Evolutionary conservation across 192 early-diverging fungal species (phyloP), one percentile per base, ranked within the genome.

Genomic region (Backusella westeae): DNA sequence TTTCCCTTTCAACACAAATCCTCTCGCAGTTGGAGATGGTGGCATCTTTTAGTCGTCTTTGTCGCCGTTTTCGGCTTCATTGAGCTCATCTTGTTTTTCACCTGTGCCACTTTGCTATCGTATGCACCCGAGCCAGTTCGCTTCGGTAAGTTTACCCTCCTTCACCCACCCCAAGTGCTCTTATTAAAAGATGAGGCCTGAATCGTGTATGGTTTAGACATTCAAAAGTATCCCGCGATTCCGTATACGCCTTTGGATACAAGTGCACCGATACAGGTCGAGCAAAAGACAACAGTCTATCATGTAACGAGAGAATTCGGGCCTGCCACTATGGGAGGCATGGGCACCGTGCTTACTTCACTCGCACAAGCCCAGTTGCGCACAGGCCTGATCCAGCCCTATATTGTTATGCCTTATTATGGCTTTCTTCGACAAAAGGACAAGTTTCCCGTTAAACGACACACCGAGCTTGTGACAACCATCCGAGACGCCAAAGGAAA

Each of bases 291-390:
- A 15, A 78, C 80, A 32, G 83, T 89, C 12, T 89, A 87, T 39
- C 88, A 89, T 70, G 75, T 89, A 53, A 87, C 86, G n/a, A 89
- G 86, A 70, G 88, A 89, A 65, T 89, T 87, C 74, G 86, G 86
- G 12, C 78, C 80, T 0, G 86, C 88, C 4, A 77, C 86, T 6
- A 87, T 87, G 86, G 85, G 86, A 65, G 88, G 84, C 1, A 78
- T 89, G 66, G 88, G 88, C 10, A 83, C 84, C 78, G 81, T 89
- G 3, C 78, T 87, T 42, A 89, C 88, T 3, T 83, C 85, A 4
- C 72, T 89, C 1, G 76, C 88, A 4, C 35, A 75, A 19, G 86
- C 83, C 7, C 88, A 89, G 53, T 80, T 86, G 67, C 65, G 46
- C 10, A 79, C 83, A 0, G 70, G 81, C 0, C 44, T 69, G 19